Evolutionary conservation across 2,329 filamentous ascomycete genomes (phyloP).

Genomic region (Botrytis fragariae): DNA sequence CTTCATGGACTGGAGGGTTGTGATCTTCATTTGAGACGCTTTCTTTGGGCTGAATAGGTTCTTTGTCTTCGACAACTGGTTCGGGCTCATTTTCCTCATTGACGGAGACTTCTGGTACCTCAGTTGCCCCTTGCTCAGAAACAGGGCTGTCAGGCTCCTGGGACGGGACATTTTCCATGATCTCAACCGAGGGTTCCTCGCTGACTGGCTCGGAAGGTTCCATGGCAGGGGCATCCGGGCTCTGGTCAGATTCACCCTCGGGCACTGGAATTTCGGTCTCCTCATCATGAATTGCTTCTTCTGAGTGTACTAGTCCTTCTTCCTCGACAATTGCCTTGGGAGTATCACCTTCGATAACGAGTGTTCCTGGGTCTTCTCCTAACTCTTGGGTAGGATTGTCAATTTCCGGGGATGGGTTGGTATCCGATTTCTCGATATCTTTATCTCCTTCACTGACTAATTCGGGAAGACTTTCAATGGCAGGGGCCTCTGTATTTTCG

Average conservation of each 20-base stretch:
- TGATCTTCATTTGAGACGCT: neutral
- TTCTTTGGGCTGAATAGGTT: neutral
- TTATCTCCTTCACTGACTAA: neutral
- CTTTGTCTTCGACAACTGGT: neutral
- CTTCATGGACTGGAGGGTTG: neutral
- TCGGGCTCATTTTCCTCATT: neutral
- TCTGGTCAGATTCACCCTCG: neutral
- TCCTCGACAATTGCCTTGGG: neutral
- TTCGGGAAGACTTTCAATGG: neutral
- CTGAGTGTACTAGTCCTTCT: neutral
- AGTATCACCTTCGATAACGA: neutral
- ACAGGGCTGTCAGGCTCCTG: neutral
- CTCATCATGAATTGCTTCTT: neutral
- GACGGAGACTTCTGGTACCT: neutral
- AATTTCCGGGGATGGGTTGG: neutral
- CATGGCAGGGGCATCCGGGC: neutral
- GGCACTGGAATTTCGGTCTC: neutral
- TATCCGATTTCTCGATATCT: neutral
- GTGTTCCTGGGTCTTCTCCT: neutral
- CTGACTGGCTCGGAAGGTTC: neutral
- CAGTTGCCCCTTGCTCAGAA: neutral
- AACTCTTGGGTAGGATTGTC: neutral
- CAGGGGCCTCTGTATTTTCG: neutral
- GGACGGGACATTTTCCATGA: neutral
- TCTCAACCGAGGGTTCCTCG: neutral